Percentiles rank a stretch among this genome's conserved stretches.
Conservation (phyloP, 164 flowering plant genomes). For the Hamamelis virginiana region DNA sequence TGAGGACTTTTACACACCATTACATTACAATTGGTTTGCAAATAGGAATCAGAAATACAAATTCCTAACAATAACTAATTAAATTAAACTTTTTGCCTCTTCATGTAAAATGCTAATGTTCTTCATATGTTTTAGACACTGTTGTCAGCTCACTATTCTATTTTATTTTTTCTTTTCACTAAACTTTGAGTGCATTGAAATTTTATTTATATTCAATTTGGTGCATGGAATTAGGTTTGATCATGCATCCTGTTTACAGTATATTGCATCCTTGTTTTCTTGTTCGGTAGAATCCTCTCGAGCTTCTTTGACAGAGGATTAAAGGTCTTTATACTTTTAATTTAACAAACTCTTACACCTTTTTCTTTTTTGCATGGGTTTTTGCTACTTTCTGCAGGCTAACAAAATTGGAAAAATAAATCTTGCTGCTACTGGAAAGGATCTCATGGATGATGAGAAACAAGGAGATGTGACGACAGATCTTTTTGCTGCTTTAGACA, state of each 20-base stretch:
- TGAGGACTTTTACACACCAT: too few relatives aligned
- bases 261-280: not conserved
- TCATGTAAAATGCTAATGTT: not conserved
- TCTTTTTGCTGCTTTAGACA: slow-evolving; percentile 86
- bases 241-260: not conserved
- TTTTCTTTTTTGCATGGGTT: not conserved
- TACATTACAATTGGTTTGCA: too few relatives aligned
- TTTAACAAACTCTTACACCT: not conserved
- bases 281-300: not conserved
- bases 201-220: too few relatives aligned
- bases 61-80: too few relatives aligned
- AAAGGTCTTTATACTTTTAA: not conserved
- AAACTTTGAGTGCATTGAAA: too few relatives aligned
- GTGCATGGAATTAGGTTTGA: not conserved
- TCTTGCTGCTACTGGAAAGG: slow-evolving; percentile 99
- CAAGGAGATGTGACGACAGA: slow-evolving; percentile 93
- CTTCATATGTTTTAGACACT: not conserved
- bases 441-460: slow-evolving; percentile 99
- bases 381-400: slow-evolving; percentile 51
- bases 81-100: not conserved
- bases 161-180: not conserved
- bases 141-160: not conserved
- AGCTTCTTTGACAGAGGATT: not conserved
- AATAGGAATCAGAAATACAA: too few relatives aligned
- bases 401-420: slow-evolving; percentile 98